Evolutionary conservation across 768 basidiomycete species (phyloP), one percentile per base, ranked within the genome.

Genomic region (Floccularia luteovirens): DNA sequence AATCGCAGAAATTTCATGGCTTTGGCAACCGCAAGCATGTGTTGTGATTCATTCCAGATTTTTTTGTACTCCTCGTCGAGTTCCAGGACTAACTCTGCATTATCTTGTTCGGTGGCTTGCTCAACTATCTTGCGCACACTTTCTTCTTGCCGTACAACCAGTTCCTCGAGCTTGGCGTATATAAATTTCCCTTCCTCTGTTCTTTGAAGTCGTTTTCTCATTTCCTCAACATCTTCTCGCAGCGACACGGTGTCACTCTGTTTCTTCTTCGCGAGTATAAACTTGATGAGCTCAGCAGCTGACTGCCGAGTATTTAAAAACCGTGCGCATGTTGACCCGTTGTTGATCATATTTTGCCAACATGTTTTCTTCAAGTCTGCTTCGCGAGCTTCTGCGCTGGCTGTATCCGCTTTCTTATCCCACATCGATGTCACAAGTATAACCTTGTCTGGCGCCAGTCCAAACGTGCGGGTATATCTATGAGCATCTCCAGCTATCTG

Each of bases 161-260:
- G 42, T 23, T 50, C 48, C 31, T 55, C 49, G 12, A 60, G 45
- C 0, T 46, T 42, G 14, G 28, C 41, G 34, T 57, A 53, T 4
- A 63, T 24, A 1, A 58, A 47, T 20, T 50, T 51, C 8, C 59
- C 61, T 3, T 59, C 61, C 11, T 56, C 43, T 0, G 61, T 61
- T 39, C 60, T 57, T 19, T 51, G 47, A 33, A 61, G 47, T 6
- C 42, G 36, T 34, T 51, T 53, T 14, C 43, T 36, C 12, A 59
- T 44, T n/a, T 61, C 55, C 14, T 59, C 56, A 22, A 62, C 42
- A 36, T 62, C 61, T 39, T 57, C 50, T 43, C 60, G 61, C 31
- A 62, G 42, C 19, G 53, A 50, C 12, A 59, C 43, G 1, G 45
- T 33, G 23, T 52, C 47, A 10, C 32, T 39, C 17, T 47, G 22